A percentile compares a stretch with the other conserved stretches of the same genome.
phyloP scores from a whole-genome alignment of 2,329 filamentous ascomycete species.

The Fusarium brevicatenulatum region DNA sequence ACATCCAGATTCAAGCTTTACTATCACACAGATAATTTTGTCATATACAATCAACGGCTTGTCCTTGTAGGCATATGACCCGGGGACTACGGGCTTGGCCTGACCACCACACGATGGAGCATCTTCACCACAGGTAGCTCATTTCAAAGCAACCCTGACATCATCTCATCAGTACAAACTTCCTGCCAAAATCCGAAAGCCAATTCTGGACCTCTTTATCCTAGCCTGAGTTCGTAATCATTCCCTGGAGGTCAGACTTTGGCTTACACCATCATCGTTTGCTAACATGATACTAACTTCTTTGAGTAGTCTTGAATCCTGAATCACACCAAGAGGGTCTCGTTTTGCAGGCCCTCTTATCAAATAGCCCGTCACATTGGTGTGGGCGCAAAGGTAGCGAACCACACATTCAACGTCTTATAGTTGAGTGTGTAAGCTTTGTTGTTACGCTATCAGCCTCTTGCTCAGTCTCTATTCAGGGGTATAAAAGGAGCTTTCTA shows the following conservation, averaged over 20 bases:
- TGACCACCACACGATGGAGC: conserved; percentile 10
- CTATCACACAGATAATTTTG: background rate
- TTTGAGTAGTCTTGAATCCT: conserved; percentile 12
- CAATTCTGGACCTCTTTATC: background rate
- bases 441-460: background rate
- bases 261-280: conserved; percentile 24
- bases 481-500: conserved; percentile 13
- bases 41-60: background rate
- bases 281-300: conserved; percentile 12
- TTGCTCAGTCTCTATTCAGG: conserved; percentile 4
- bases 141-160: conserved; percentile 4
- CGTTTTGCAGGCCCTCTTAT: background rate
- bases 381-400: background rate
- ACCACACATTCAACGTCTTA: background rate
- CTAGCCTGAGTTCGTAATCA: background rate
- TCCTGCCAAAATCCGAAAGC: background rate
- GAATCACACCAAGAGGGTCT: background rate
- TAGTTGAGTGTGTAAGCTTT: background rate
- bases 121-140: background rate
- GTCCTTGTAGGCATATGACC: background rate
- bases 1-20: background rate
- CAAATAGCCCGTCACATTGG: background rate
- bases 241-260: conserved; percentile 15
- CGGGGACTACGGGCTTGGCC: background rate
- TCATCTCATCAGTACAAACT: background rate